Conservation (phyloP, 1,284 basidiomycete species). For the Papiliotrema fonsecae region DNA sequence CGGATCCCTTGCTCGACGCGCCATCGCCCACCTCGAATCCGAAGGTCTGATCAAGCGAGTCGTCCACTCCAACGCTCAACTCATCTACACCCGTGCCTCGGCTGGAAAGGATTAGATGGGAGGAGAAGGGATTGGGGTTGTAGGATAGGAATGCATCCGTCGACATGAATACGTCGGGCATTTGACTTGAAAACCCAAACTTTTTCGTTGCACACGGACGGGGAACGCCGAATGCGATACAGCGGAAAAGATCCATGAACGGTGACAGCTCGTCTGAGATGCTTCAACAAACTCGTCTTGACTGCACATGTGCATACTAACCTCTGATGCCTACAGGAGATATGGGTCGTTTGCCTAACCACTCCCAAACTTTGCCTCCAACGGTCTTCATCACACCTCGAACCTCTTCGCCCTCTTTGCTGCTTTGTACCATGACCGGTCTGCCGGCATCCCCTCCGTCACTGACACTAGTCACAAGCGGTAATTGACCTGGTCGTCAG, state of each 20-base stretch:
- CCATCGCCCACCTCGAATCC: constrained; percentile 89
- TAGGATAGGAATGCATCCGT: constrained; percentile 18
- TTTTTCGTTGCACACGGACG: not conserved
- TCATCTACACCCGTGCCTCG: constrained; percentile 61
- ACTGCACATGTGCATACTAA: constrained; percentile 8
- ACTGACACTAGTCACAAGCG: constrained; percentile 74
- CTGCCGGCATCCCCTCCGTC: constrained; percentile 67
- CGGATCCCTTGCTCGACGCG: constrained; percentile 87
- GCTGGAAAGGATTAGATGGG: constrained; percentile 40
- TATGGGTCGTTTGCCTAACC: constrained; percentile 18
- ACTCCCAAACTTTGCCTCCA: constrained; percentile 37
- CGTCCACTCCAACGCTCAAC: constrained; percentile 90
- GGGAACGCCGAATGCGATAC: too few species aligned
- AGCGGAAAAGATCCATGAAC: too few species aligned
- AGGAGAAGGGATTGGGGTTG: constrained; percentile 7
- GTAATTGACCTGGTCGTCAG: constrained; percentile 56
- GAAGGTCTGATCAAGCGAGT: constrained; percentile 95
- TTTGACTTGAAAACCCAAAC: too few species aligned
- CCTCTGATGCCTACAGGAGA: constrained; percentile 19
- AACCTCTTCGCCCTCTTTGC: constrained; percentile 33
- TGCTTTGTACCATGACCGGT: constrained; percentile 50
- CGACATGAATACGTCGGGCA: too few species aligned
- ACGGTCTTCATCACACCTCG: constrained; percentile 34
- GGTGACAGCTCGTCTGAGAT: too few species aligned
- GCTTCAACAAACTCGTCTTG: too few species aligned